Conservation (phyloP, 371 early-diverging fungal species). For the Thermomucor indicae-seudaticae region DNA sequence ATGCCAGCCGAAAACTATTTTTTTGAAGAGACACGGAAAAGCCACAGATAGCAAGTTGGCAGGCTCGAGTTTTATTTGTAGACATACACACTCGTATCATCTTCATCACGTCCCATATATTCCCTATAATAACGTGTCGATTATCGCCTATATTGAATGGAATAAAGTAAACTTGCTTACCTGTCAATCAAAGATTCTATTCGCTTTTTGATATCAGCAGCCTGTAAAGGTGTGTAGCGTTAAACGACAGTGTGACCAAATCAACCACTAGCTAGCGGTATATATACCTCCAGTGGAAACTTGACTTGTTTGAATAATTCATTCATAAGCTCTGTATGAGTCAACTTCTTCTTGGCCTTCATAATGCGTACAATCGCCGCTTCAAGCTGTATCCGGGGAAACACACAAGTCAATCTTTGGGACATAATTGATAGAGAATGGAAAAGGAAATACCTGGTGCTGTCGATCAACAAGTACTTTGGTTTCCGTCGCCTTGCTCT, state of each 20-base stretch:
- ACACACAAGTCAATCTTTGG: too few species aligned
- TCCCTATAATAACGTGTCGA: slow-evolving; percentile 50
- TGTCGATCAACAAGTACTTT: slow-evolving; percentile 79
- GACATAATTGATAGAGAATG: too few species aligned
- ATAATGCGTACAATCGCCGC: slow-evolving; percentile 95
- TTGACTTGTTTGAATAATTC: slow-evolving; percentile 74
- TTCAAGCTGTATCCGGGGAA: slow-evolving; percentile 53
- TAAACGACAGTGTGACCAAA: not conserved
- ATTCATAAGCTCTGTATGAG: slow-evolving; percentile 63
- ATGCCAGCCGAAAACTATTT: too few species aligned
- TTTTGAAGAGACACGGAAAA: too few species aligned
- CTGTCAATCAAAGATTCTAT: slow-evolving; percentile 87
- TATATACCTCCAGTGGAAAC: slow-evolving; percentile 70
- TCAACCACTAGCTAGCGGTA: not conserved
- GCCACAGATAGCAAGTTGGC: too few species aligned
- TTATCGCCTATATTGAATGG: not conserved
- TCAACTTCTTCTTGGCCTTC: slow-evolving; percentile 77
- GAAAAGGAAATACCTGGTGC: slow-evolving; percentile 58
- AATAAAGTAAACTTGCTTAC: slow-evolving; percentile 4
- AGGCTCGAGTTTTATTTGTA: slow-evolving; percentile 40
- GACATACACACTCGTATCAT: slow-evolving; percentile 41
- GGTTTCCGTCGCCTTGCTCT: slow-evolving; percentile 65
- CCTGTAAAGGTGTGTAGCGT: slow-evolving; percentile 24
- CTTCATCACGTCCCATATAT: slow-evolving; percentile 77
- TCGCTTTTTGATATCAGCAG: slow-evolving; percentile 78